Conservation (phyloP, 2,329 filamentous ascomycete species). For the Penicillium corylophilum region DNA sequence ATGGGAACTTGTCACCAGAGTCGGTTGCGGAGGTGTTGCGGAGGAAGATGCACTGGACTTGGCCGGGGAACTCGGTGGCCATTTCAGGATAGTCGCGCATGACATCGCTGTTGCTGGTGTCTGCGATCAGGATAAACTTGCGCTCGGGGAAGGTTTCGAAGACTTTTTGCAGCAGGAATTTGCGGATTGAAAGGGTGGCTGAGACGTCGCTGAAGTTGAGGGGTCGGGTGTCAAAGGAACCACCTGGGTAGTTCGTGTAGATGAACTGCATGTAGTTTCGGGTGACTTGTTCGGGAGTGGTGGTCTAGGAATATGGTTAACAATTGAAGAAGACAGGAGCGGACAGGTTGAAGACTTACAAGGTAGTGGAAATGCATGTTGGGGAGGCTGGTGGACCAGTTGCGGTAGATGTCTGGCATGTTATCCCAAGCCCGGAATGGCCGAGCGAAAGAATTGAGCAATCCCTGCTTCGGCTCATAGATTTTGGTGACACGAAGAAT, state of each 20-base stretch:
- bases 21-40: slow-evolving; percentile 74
- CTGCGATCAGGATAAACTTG: slow-evolving; percentile 73
- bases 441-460: slow-evolving; percentile 73
- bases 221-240: slow-evolving; percentile 74
- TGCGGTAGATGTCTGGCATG: slow-evolving; percentile 76
- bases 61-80: slow-evolving; percentile 64
- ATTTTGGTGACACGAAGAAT: slow-evolving; percentile 80
- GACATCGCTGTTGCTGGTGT: slow-evolving; percentile 74
- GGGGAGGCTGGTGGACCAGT: slow-evolving; percentile 48
- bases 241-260: slow-evolving; percentile 73
- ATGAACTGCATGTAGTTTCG: slow-evolving; percentile 76
- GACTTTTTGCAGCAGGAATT: slow-evolving; percentile 67
- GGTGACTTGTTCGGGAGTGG: slow-evolving; percentile 74
- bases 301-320: slow-evolving; percentile 59
- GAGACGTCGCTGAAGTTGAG: slow-evolving; percentile 75
- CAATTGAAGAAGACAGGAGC: neutral
- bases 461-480: slow-evolving; percentile 70
- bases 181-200: slow-evolving; percentile 70
- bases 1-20: slow-evolving; percentile 65
- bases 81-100: slow-evolving; percentile 64
- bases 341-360: neutral
- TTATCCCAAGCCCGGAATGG: slow-evolving; percentile 72
- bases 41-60: slow-evolving; percentile 75
- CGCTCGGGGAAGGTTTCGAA: slow-evolving; percentile 73
- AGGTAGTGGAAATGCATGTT: neutral